Conservation (phyloP, 441 rosid species). For the Populus hybrid region DNA sequence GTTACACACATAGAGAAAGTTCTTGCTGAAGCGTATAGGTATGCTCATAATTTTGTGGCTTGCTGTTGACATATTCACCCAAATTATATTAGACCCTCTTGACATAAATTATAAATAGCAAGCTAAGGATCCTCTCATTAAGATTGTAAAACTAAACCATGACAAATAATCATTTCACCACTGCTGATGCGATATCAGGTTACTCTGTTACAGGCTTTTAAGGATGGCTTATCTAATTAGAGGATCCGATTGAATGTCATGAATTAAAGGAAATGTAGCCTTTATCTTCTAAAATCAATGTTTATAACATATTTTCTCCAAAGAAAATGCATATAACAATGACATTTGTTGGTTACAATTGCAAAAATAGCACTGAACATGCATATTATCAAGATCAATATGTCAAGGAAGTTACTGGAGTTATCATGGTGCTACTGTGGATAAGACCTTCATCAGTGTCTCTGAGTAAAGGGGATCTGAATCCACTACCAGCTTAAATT, state of each 20-base stretch:
- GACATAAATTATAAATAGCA: neutral
- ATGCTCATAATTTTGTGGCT: slow-evolving; percentile 7
- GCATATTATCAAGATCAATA: neutral
- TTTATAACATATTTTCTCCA: too few relatives aligned
- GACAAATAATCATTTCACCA: too few relatives aligned
- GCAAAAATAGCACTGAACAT: neutral
- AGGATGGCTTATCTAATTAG: neutral
- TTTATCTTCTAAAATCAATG: too few relatives aligned
- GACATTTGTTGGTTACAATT: neutral
- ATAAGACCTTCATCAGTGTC: neutral
- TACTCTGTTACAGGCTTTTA: neutral
- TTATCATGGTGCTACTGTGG: neutral
- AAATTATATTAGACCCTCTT: neutral
- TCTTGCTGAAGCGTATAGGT: slow-evolving; percentile 91
- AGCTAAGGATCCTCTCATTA: neutral
- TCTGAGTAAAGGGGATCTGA: neutral
- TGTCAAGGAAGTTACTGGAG: neutral
- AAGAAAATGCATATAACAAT: neutral
- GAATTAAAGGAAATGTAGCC: neutral
- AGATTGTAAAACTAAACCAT: too few relatives aligned
- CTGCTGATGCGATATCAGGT: neutral
- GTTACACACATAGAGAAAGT: slow-evolving; percentile 95
- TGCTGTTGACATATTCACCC: neutral
- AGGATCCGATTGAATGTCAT: neutral
- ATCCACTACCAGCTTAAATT: neutral